These are phyloP conservation scores for Hyaloscypha variabilis DNA, from an alignment of 495 filamentous ascomycete genomes.

Conservation along the genomic window DNA sequence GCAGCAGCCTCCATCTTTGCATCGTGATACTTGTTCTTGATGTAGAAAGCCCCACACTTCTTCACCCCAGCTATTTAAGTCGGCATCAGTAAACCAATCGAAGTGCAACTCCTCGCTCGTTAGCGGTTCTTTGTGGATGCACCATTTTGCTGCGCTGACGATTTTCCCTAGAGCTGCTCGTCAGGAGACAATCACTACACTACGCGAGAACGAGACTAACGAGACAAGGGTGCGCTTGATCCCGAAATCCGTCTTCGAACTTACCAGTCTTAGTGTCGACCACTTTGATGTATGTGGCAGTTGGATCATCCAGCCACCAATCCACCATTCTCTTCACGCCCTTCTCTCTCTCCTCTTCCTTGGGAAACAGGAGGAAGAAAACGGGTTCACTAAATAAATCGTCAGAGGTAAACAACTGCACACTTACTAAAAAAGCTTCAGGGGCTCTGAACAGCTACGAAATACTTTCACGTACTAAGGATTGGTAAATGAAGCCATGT, in stretches of 20 bases:
- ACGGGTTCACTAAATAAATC: conserved; percentile 6
- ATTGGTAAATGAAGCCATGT: conserved; percentile 7
- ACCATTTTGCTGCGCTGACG: conserved; percentile 12
- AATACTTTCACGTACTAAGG: conserved; percentile 10
- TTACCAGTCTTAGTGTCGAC: conserved; percentile 15
- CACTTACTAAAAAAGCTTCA: not conserved
- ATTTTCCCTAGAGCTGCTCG: not conserved
- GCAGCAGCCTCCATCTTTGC: conserved; percentile 7
- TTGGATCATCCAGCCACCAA: conserved; percentile 14
- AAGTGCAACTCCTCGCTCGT: conserved; percentile 4
- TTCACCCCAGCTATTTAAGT: conserved; percentile 7
- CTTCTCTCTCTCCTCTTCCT: conserved; percentile 11
- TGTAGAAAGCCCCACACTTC: conserved; percentile 5
- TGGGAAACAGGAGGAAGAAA: conserved; percentile 9
- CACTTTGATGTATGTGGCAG: conserved; percentile 11
- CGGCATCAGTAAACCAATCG: conserved; percentile 12
- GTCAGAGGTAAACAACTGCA: not conserved
- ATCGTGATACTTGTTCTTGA: conserved; percentile 1
- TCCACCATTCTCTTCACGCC: conserved; percentile 12
- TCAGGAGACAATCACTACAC: not conserved
- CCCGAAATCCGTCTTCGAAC: not conserved
- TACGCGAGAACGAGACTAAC: not conserved
- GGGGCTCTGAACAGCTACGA: not conserved
- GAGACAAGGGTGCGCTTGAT: not conserved
- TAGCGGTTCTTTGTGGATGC: conserved; percentile 6